Evolutionary conservation across 768 basidiomycete species (phyloP), one percentile per base, ranked within the genome.

Genomic region (Imleria badia): DNA sequence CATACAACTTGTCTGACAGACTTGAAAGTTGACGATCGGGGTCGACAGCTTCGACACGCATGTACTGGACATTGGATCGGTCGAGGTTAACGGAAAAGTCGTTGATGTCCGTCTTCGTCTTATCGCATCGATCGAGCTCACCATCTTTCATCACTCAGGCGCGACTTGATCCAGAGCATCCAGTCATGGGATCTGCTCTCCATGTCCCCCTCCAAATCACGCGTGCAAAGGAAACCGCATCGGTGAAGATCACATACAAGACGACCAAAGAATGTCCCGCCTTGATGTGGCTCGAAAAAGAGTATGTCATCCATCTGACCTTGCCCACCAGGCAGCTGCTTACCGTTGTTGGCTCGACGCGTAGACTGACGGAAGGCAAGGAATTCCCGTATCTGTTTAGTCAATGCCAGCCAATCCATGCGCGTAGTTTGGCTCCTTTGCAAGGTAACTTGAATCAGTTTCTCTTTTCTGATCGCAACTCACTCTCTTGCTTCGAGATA

Each of bases 381-480:
- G 74, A 75, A 19, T 88, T 89, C 66, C 87, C 91, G 0, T 97
- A 89, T 72, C 71, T 98, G 15, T 98, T 94, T 75, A 93, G 91
- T 56, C 95, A 97, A 64, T 91, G 89, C 64, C 94, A 97, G 60
- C 91, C 95, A 3, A 96, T 94, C 60, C 87, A 95, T 65, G 89
- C 89, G 3, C 83, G 94, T 29, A 80, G 86, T 4, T 71, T 96
- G 39, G 80, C 82, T 1, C 94, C 94, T 3, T 65, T 92, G 53
- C 93, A 95, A 80, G 88, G 88, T 83, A 39, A 31, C 36, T 19
- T 14, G 19, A 1, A 23, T 47, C n/a, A 0, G 7, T n/a, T 8
- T 43, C 8, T 14, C 17, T 12, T 5, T 33, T 17, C 10, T 12
- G n/a, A 48, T 41, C 23, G n/a, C 3, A 1, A 8, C 45, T 62